Evolutionary conservation across 768 basidiomycete species (phyloP), one percentile per base, ranked within the genome.

Genomic region (Calocybe gangraenosa): DNA sequence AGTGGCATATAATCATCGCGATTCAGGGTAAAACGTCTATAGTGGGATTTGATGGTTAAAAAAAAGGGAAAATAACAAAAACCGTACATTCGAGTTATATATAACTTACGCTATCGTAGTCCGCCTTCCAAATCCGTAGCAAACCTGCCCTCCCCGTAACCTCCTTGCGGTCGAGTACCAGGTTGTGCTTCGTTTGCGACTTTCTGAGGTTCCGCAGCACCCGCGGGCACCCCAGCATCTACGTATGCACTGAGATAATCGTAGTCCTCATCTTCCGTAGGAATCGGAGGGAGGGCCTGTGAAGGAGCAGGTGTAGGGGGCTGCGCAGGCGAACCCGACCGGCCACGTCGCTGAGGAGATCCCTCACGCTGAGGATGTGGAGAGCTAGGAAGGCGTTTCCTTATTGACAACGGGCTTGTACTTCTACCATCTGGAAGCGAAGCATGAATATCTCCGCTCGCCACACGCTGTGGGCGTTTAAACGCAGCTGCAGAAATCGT

Each of bases 401-500:
- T 75, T 34, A 75, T 50, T 25, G 64, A 61, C 44, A 79, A 49
- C 31, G 78, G 79, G 31, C 59, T 73, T 41, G 67, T 71, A 39
- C 33, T 36, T 14, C 20, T 2, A 19, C 8, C 10, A 17, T 79
- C 80, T 18, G 66, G 66, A 7, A 65, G 56, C 7, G 58, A 11
- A 28, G 34, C 30, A 59, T n/a, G 52, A 23, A 45, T 49, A 11
- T 63, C 57, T 36, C 35, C 37, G 36, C 61, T 65, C 25, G 56
- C 52, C 31, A 62, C 58, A 17, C 69, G 67, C 1, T 53, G 68
- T 23, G 73, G 79, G 21, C 83, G 69, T 55, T 74, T 77, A 64
- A 90, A 90, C 19, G 86, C 86, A 4, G 85, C 83, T 0, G 86
- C 87, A 2, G 84, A 78, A 42, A 90, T 88, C 44, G 78, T 90